Evolutionary conservation across 1,139 yeast genomes (phyloP).

Genomic region (Geotrichum europaeum): DNA sequence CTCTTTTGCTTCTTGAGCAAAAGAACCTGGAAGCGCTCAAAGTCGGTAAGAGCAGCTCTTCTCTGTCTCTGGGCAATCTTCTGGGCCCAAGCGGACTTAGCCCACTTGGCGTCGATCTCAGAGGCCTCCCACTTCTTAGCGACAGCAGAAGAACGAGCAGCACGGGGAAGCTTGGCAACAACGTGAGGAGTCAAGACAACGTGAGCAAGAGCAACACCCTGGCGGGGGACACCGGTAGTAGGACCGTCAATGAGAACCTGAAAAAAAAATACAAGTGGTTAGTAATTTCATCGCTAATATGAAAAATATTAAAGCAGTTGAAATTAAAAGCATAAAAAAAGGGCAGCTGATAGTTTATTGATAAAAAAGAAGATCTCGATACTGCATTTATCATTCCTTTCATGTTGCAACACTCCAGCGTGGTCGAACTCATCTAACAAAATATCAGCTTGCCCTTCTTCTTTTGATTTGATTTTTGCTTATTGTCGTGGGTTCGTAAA

Average conservation of each 20-base stretch:
- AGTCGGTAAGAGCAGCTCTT: conserved; percentile 89
- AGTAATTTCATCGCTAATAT: neutral
- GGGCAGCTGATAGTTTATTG: too few relatives aligned
- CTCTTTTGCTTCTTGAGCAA: conserved; percentile 97
- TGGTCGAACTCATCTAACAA: neutral
- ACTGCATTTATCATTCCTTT: neutral
- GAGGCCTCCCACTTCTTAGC: conserved; percentile 92
- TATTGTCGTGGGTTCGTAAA: conserved; percentile 23
- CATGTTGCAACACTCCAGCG: neutral
- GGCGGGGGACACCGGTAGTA: conserved; percentile 79
- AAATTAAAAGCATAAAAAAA: neutral
- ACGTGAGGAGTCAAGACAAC: conserved; percentile 91
- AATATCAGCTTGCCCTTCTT: neutral
- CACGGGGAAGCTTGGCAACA: conserved; percentile 83
- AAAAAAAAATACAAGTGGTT: neutral
- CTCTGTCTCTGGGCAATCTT: conserved; percentile 91
- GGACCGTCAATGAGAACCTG: conserved; percentile 96
- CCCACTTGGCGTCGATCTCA: conserved; percentile 86
- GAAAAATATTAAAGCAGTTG: neutral
- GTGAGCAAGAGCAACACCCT: conserved; percentile 79
- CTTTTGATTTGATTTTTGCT: neutral
- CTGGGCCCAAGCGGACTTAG: conserved; percentile 93
- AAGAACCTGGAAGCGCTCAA: conserved; percentile 99
- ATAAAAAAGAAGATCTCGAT: too few relatives aligned
- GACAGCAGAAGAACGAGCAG: conserved; percentile 81